Conservation (phyloP, 176 grass and related monocot genomes). For the Saccharum officinarum region DNA sequence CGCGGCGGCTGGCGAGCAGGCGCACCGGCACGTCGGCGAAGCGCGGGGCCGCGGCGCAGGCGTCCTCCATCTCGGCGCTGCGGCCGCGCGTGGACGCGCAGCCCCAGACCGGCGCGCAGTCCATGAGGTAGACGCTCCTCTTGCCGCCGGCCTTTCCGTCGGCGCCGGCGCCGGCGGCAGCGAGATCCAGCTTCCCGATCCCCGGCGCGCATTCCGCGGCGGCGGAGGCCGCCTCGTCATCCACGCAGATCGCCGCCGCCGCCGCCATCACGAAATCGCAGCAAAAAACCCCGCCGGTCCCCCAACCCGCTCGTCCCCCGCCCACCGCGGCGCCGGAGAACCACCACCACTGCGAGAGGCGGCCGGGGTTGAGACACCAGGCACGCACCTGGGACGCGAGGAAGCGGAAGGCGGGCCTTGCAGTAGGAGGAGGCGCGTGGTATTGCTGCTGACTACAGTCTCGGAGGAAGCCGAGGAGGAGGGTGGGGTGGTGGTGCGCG, state of each 20-base stretch:
- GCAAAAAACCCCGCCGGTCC: background rate
- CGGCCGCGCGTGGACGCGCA: conserved; percentile 54
- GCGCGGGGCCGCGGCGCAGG: conserved; percentile 44
- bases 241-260: conserved; percentile 36
- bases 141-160: conserved; percentile 19
- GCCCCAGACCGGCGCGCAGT: conserved; percentile 71
- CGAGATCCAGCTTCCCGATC: conserved; percentile 43
- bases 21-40: conserved; percentile 70
- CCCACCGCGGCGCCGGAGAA: background rate
- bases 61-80: conserved; percentile 86
- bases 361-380: background rate
- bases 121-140: conserved; percentile 65
- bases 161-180: conserved; percentile 4
- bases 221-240: conserved; percentile 31
- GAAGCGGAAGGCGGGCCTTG: background rate
- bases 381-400: background rate
- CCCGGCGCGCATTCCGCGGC: conserved; percentile 31
- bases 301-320: background rate
- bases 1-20: conserved; percentile 52
- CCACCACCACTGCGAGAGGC: background rate
- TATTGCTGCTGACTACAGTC: background rate
- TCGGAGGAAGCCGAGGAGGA: background rate
- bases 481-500: background rate
- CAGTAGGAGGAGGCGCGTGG: background rate
- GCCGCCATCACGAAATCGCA: conserved; percentile 9